Base-by-base conservation (phyloP, 2,329 filamentous ascomycete species). In the Epichloe uncinata region DNA sequence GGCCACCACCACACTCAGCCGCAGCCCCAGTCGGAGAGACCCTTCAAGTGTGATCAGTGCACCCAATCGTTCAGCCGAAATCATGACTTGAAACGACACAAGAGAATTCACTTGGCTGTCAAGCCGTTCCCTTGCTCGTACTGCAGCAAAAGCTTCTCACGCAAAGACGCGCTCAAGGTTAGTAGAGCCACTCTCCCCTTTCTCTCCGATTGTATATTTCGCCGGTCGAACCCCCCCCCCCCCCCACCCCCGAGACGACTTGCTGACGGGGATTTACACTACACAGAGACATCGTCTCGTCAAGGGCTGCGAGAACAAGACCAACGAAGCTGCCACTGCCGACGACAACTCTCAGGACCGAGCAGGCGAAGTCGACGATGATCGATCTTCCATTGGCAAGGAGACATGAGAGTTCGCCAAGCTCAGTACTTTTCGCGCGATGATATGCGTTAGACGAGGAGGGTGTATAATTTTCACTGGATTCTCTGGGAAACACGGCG, bases 161-260 rank as follows among this genome's bases (percentile, higher is more conserved):
- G 93, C 52, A 97, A 97, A 65, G 93, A 97, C 67, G 93, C 93
- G 9, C 73, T 98, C 33, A 97, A 97, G 86, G 93, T 97, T 71
- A 60, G 79, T 55, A 47, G 26, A 37, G 18, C 3, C 41, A 20
- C 16, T 13, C 16, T 15, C 22, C 26, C 26, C n/a, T 30, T 13
- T 35, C 5, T 41, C 16, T 18, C 16, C 16, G 30, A 26, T 15
- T 36, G 15, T 26, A 18, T 46, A 26, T 26, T 3, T 26, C 22
- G 22, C 22, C 22, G 6, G 2, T 26, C 22, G 22, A 16, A 26
- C 1, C 22, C 22, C 6, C 22, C 6, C 6, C 1, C 22, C 22
- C 6, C 22, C 6, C 6, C 16, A 18, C 13, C 26, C 15, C 42
- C n/a, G 2, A 3, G 7, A 26, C 30, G 18, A 22, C 42, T 37